These are phyloP conservation scores for Kodamaea suecica DNA, from an alignment of 1,139 yeast species.

Conservation along the genomic window DNA sequence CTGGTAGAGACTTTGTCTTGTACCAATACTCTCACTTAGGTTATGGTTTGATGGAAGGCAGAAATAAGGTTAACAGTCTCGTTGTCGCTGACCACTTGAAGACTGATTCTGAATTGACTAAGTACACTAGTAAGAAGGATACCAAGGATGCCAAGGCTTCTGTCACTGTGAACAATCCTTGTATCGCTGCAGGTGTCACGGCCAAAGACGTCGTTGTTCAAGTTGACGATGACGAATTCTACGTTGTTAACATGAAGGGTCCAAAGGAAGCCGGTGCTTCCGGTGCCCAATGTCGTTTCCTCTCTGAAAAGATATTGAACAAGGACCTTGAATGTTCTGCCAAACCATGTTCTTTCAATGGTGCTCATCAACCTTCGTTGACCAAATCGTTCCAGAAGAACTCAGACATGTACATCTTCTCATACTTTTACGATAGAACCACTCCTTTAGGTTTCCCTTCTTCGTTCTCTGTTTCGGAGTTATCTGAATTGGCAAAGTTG, in stretches of 20 bases:
- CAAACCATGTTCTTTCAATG: slow-evolving; percentile 92
- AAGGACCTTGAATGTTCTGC: slow-evolving; percentile 73
- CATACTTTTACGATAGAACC: slow-evolving; percentile 92
- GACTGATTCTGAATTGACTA: slow-evolving; percentile 24
- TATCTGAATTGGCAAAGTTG: slow-evolving; percentile 72
- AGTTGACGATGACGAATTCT: slow-evolving; percentile 43
- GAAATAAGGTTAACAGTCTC: slow-evolving; percentile 70
- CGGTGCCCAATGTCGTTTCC: slow-evolving; percentile 74
- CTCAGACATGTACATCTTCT: slow-evolving; percentile 81
- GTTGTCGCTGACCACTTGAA: slow-evolving; percentile 52
- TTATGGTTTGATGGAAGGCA: slow-evolving; percentile 91
- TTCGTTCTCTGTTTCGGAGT: slow-evolving; percentile 80
- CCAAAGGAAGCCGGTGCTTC: slow-evolving; percentile 37
- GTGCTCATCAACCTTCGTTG: slow-evolving; percentile 93
- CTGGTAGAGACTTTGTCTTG: slow-evolving; percentile 73
- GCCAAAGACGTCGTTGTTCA: slow-evolving; percentile 58
- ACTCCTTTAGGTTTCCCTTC: slow-evolving; percentile 92
- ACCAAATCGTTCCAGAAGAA: slow-evolving; percentile 65
- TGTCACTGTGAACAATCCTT: slow-evolving; percentile 64
- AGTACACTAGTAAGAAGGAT: slow-evolving; percentile 34
- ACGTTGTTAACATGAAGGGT: slow-evolving; percentile 71
- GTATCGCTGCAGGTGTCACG: slow-evolving; percentile 73
- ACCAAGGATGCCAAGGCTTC: slow-evolving; percentile 38
- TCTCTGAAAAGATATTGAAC: slow-evolving; percentile 80
- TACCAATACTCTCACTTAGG: slow-evolving; percentile 96